Evolutionary conservation across 345 rosid species (phyloP).

Genomic region (Pelargonium nanum): DNA sequence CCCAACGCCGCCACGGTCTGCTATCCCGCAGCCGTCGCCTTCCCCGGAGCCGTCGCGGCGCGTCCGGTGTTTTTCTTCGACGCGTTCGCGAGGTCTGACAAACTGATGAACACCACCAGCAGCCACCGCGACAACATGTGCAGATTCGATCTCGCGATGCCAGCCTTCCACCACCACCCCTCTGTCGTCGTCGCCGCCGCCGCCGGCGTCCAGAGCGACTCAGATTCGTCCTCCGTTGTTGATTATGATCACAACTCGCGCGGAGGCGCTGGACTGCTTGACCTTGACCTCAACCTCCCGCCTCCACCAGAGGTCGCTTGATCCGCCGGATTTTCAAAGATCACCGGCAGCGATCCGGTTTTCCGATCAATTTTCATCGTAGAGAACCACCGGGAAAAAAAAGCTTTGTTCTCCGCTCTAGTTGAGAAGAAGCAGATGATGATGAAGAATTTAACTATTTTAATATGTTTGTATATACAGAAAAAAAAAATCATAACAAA

Average conservation of each 20-base stretch:
- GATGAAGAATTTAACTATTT: background rate
- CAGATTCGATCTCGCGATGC: slow-evolving; percentile 17
- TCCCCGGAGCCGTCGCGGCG: slow-evolving; percentile 10
- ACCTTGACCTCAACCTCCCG: slow-evolving; percentile 62
- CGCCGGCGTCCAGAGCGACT: slow-evolving; percentile 39
- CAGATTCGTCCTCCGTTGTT: slow-evolving; percentile 54
- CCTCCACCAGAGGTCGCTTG: slow-evolving; percentile 44
- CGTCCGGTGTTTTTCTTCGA: slow-evolving; percentile 46
- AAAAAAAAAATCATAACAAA: background rate
- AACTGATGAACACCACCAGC: slow-evolving; percentile 2
- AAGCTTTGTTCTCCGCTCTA: background rate
- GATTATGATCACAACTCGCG: slow-evolving; percentile 31
- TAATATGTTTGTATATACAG: slow-evolving; percentile 4
- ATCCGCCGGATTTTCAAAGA: slow-evolving; percentile 20
- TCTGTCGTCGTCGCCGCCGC: slow-evolving; percentile 16
- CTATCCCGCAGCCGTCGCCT: slow-evolving; percentile 7
- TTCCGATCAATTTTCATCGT: background rate
- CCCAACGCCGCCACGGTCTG: slow-evolving; percentile 8
- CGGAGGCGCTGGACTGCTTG: slow-evolving; percentile 18
- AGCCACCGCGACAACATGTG: too few relatives aligned
- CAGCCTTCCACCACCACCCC: slow-evolving; percentile 12
- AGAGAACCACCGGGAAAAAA: too few relatives aligned
- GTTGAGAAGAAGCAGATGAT: too few relatives aligned
- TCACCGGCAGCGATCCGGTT: background rate
- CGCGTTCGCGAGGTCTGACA: slow-evolving; percentile 31